phyloP scores from a whole-genome alignment of 805 yeast species.

The Monosporozyma aquatica region DNA sequence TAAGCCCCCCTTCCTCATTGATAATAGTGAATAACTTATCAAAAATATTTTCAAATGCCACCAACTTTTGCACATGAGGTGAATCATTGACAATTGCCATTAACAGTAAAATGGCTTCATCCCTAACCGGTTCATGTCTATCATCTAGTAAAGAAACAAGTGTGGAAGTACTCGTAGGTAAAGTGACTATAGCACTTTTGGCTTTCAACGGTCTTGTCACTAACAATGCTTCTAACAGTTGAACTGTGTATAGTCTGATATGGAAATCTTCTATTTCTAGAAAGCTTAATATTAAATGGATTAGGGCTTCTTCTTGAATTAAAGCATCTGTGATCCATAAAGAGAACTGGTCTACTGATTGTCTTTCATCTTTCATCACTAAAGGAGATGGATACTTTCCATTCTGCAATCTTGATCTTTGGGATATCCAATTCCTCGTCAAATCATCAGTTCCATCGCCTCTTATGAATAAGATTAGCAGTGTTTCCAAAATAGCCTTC shows the following conservation, averaged over 20 bases:
- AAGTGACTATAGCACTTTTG: constrained; percentile 59
- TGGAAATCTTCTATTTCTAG: constrained; percentile 62
- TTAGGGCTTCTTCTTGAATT: constrained; percentile 43
- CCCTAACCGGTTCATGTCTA: constrained; percentile 74
- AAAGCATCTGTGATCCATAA: constrained; percentile 93
- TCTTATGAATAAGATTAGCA: constrained; percentile 70
- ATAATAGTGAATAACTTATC: constrained; percentile 73
- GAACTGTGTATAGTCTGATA: constrained; percentile 69
- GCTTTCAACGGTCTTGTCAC: constrained; percentile 66
- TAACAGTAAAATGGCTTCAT: constrained; percentile 76
- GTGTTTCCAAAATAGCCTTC: constrained; percentile 76
- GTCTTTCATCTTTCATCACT: constrained; percentile 41
- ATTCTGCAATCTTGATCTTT: constrained; percentile 62
- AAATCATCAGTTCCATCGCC: constrained; percentile 54
- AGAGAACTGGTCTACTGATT: constrained; percentile 69
- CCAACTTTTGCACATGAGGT: constrained; percentile 79
- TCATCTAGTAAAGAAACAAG: constrained; percentile 57
- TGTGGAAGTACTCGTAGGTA: constrained; percentile 74
- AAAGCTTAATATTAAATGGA: constrained; percentile 39
- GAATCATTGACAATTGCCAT: constrained; percentile 76
- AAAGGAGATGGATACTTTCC: constrained; percentile 76
- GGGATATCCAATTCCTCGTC: constrained; percentile 63
- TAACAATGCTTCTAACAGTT: constrained; percentile 73
- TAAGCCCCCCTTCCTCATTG: constrained; percentile 77
- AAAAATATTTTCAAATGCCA: constrained; percentile 90